Evolutionary conservation across 768 basidiomycete genomes (phyloP), one percentile per base, ranked within the genome.

Genomic region (Ramaria sp.): DNA sequence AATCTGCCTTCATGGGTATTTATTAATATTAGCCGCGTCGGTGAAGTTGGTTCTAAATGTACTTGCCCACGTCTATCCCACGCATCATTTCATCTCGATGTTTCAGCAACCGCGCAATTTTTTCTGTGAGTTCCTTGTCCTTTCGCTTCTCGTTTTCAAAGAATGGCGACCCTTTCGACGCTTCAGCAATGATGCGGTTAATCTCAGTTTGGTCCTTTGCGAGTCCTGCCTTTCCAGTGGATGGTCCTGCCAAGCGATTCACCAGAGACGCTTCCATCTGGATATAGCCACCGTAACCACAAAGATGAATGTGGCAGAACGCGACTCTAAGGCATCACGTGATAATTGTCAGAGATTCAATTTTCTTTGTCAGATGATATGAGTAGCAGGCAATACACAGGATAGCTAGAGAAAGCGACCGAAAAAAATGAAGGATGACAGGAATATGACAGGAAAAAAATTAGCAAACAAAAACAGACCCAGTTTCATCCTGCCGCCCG

Each of bases 81-180:
- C 71, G 76, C 56, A 81, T 59, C 2, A 74, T 72, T 45, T 83
- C 80, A 61, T 88, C 82, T 22, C 81, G 76, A 59, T 77, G 77
- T 59, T 79, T 79, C 54, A 91, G 69, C 37, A 92, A 81, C 64
- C 74, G 80, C 49, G 77, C 70, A 54, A 97, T 91, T 61, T 84
- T 79, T 57, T 81, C 78, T 0, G 86, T 91, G 47, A 96, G 70
- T 51, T 90, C 88, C 62, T 83, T 84, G 68, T 97, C 91, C 66
- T 89, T 93, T 65, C 81, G 79, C 68, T 90, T 91, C 73, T 96
- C 92, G 62, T 94, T 92, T 82, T 91, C 83, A 67, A 90, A 94
- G 69, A 88, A 97, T 70, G 91, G 92, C 27, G 91, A 94, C 3
- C 93, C 93, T 66, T 90, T 92, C 7, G 89, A 92, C 17, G 82